Percentiles rank a stretch among this genome's conserved stretches.
Conservation (phyloP, 306 rosid species). For the Mimosa bimucronata region DNA sequence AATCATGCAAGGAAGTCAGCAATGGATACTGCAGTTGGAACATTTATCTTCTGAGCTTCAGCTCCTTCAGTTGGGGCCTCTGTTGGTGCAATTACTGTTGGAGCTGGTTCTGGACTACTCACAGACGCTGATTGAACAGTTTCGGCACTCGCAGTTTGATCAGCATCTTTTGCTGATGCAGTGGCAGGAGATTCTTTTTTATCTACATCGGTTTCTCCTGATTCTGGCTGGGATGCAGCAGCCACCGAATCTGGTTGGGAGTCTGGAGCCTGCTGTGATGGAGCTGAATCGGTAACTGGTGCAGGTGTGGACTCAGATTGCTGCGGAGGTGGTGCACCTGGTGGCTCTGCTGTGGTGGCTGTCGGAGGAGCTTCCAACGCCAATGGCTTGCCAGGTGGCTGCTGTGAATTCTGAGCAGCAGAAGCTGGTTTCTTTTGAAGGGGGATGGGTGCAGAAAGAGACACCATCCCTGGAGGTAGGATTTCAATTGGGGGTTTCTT, state of each 20-base stretch:
- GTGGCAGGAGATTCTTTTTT: constrained; percentile 35
- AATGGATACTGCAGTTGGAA: constrained; percentile 37
- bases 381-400: constrained; percentile 70
- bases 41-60: constrained; percentile 40
- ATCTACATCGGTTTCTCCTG: constrained; percentile 45
- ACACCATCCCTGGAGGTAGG: constrained; percentile 91
- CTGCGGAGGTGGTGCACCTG: constrained; percentile 42
- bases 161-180: constrained; percentile 46
- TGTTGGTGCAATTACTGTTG: constrained; percentile 28
- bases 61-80: constrained; percentile 42
- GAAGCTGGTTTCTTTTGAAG: constrained; percentile 73
- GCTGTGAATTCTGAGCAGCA: constrained; percentile 60
- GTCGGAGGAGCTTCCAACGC: constrained; percentile 78
- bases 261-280: constrained; percentile 40
- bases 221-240: constrained; percentile 44
- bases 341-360: constrained; percentile 48
- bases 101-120: constrained; percentile 36
- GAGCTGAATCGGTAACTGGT: constrained; percentile 47
- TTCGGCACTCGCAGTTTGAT: constrained; percentile 42
- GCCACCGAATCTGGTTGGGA: constrained; percentile 41
- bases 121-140: constrained; percentile 42
- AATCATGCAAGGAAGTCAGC: constrained; percentile 47
- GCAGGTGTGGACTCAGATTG: constrained; percentile 52
- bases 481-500: constrained; percentile 94
- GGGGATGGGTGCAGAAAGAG: constrained; percentile 72